Percentiles rank a stretch among this genome's conserved stretches.
phyloP scores from a whole-genome alignment of 805 yeast genomes.

The Metschnikowia picachoensis region DNA sequence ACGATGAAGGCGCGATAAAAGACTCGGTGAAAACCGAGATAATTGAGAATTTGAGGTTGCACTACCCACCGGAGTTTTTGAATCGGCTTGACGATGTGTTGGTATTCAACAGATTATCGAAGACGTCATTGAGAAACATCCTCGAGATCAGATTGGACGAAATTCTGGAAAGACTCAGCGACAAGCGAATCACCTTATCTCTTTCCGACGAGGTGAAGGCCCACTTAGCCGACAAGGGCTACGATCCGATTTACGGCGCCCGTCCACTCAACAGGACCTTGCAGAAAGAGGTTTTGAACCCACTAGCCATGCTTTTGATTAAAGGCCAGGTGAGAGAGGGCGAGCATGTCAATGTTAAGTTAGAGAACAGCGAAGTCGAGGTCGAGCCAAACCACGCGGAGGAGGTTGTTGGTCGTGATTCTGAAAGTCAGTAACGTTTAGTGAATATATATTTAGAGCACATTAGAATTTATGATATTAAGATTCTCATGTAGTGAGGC shows the following conservation, averaged over 20 bases:
- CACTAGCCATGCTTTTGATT: constrained; percentile 76
- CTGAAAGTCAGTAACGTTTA: background rate
- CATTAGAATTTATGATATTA: no score
- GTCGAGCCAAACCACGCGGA: constrained; percentile 34
- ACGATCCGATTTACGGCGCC: constrained; percentile 91
- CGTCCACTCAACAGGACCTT: constrained; percentile 90
- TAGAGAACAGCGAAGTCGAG: constrained; percentile 22
- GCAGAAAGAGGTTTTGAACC: constrained; percentile 80
- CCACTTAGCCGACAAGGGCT: constrained; percentile 81
- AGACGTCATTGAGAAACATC: constrained; percentile 66
- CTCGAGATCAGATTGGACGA: constrained; percentile 83
- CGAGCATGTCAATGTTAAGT: constrained; percentile 30
- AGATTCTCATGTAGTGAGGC: no score
- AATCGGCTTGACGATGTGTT: constrained; percentile 93
- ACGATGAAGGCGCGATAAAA: constrained; percentile 58
- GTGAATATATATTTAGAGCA: no score
- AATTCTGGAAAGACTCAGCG: constrained; percentile 70
- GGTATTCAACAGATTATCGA: constrained; percentile 86
- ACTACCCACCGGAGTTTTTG: constrained; percentile 92
- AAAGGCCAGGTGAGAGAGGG: constrained; percentile 62
- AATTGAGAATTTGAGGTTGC: constrained; percentile 59
- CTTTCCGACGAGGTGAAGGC: constrained; percentile 63
- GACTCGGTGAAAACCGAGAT: constrained; percentile 54
- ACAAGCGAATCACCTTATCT: constrained; percentile 65
- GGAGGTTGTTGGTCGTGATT: background rate